Evolutionary conservation across 1,139 yeast genomes (phyloP), one percentile per base, ranked within the genome.

Genomic region (Yamadazyma dendronema): DNA sequence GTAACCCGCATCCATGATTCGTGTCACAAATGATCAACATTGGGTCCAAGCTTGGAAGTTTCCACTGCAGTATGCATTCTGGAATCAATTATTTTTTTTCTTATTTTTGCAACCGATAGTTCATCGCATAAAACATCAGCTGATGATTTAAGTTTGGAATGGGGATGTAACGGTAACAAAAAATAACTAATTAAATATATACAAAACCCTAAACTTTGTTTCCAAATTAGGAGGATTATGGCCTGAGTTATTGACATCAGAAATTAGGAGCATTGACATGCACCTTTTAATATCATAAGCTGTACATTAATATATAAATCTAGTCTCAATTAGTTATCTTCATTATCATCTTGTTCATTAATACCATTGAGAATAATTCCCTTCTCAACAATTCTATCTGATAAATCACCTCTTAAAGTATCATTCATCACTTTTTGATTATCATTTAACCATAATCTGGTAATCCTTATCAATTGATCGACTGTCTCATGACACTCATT

Each of bases 321-420:
- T n/a, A n/a, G n/a, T 19, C 26, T 8, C 11, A 24, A 19, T 33
- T 35, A 23, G 17, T 38, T 39, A 12, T 36, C 37, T 21, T 41
- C 39, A 25, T 23, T 14, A 2, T 37, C 48, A 16, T 39, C 39
- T 36, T 39, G 41, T 1, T 69, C 71, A 47, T 61, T 65, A 33
- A 67, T 50, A 1, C 69, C 71, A 47, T 61, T 65, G 33, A 67
- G 50, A 28, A 58, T 38, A 52, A 63, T 56, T 2, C 68, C 69
- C 47, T 64, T 66, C 14, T 50, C 46, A 6, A 66, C 61, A 23
- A 69, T 52, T 22, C 58, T 40, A 42, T 63, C 62, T 10, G 62
- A 58, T 34, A 69, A 50, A 19, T 56, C 57, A 11, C 56, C 49
- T 40, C 64, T 58, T 29, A 64, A 52, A 14, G 49, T 45, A 25